A percentile compares a stretch with the other conserved stretches of the same genome.
Conservation (phyloP, 148 eudicot genomes). For the Rhododendron molle region DNA sequence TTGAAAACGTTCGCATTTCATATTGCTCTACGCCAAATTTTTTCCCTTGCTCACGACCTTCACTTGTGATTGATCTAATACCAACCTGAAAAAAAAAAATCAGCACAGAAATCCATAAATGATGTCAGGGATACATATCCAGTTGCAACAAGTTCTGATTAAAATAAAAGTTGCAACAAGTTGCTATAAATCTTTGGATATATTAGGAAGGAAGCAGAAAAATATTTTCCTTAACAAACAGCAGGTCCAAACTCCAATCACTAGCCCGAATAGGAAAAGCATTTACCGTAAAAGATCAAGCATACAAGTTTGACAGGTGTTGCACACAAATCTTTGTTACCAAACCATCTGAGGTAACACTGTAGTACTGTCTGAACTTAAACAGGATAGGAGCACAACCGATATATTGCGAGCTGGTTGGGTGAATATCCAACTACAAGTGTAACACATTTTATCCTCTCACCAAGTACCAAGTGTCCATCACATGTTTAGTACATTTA, state of each 20-base stretch:
- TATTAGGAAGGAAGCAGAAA: not conserved
- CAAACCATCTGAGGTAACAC: not conserved
- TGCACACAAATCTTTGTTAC: not conserved
- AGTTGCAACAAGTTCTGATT: not conserved
- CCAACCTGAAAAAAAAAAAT: constrained; percentile 58
- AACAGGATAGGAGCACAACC: not conserved
- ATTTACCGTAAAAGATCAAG: not conserved
- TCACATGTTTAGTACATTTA: not conserved
- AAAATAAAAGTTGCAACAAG: not conserved
- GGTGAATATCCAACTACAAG: not conserved
- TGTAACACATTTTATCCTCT: not conserved
- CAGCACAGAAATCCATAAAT: not conserved
- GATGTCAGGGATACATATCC: not conserved
- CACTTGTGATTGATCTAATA: constrained; percentile 73
- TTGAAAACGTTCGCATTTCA: constrained; percentile 93
- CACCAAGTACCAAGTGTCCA: not conserved
- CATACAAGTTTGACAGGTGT: not conserved
- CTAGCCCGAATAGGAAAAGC: not conserved
- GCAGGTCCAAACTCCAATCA: not conserved
- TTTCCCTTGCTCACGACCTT: constrained; percentile 97
- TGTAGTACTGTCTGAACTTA: not conserved
- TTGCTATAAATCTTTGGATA: not conserved
- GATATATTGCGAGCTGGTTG: not conserved
- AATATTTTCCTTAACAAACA: not conserved
- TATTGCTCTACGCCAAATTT: constrained; percentile 95